Base-by-base conservation (phyloP, 1,284 basidiomycete genomes). In the Irpex sp. region DNA sequence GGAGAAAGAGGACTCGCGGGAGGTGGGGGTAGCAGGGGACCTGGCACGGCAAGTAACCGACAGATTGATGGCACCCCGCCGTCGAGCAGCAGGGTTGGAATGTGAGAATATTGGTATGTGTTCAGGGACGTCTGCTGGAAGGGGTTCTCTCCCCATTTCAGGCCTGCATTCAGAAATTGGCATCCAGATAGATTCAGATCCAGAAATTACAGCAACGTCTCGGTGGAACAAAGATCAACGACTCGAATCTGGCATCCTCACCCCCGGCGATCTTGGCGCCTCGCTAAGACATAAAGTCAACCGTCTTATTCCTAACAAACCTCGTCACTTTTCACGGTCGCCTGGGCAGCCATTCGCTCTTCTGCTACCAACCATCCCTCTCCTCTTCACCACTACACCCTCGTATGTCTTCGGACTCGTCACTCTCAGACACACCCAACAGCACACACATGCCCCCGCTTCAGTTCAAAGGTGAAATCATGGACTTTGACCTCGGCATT, bases 401-500 rank as follows among this genome's bases (percentile, higher is more conserved):
- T 26, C 67, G 67, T 59, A 81, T 81, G 78, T 69, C 72, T 67
- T 68, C 76, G 66, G 72, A 75, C 68, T 55, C 40, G 11, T 26
- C 51, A 26, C 54, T 56, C 54, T 34, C 26, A 11, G 54, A 56
- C 31, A 57, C 73, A 56, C 71, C 71, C 66, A 59, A 68, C 63
- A 68, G 51, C 64, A 48, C 59, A 26, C 65, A 70, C 31, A 67
- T 69, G 60, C 67, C 69, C 51, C 65, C 76, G 58, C 72, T 83
- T 56, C 85, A 86, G 70, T 81, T 85, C 73, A 87, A 86, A 71
- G 85, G 83, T 70, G 85, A 86, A 73, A 79, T 86, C 67, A 84
- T 88, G 82, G 87, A 88, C 75, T 80, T 88, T 58, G 87, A 88
- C 70, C 85, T 88, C 74, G 83, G 83, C 66, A 74, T 86, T 62